Evolutionary conservation across 345 rosid genomes (phyloP).

Genomic region (Salix purpurea): DNA sequence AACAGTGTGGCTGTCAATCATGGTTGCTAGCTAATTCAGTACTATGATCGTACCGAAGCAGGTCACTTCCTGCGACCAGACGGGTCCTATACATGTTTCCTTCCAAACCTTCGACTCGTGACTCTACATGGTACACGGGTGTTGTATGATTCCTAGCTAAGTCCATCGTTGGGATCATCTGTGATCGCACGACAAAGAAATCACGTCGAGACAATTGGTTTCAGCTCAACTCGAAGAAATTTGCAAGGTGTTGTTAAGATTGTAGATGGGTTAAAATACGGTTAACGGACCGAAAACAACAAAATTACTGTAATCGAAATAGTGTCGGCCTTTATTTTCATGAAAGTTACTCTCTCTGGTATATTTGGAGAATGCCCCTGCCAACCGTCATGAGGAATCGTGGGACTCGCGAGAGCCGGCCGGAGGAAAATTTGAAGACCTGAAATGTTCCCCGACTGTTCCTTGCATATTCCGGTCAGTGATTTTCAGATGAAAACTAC

Average conservation of each 20-base stretch:
- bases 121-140: not conserved
- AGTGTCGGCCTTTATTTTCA: not conserved
- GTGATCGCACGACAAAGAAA: not conserved
- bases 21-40: not conserved
- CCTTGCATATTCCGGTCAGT: no score
- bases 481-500: no score
- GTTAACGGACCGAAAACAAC: not conserved
- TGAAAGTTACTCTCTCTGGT: not conserved
- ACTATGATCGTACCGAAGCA: not conserved
- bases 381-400: not conserved
- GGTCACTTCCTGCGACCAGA: not conserved
- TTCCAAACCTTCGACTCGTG: conserved; percentile 2
- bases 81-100: not conserved
- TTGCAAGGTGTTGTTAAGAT: not conserved
- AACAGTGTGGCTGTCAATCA: not conserved
- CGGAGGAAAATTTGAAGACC: no score
- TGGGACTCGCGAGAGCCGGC: no score
- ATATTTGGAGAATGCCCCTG: not conserved
- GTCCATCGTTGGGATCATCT: not conserved
- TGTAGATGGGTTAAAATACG: not conserved
- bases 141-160: not conserved
- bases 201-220: not conserved
- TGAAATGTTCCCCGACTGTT: no score
- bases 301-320: not conserved
- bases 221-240: not conserved